Conservation (phyloP, 1,284 basidiomycete genomes). For the Cryptococcus deneoformans region DNA sequence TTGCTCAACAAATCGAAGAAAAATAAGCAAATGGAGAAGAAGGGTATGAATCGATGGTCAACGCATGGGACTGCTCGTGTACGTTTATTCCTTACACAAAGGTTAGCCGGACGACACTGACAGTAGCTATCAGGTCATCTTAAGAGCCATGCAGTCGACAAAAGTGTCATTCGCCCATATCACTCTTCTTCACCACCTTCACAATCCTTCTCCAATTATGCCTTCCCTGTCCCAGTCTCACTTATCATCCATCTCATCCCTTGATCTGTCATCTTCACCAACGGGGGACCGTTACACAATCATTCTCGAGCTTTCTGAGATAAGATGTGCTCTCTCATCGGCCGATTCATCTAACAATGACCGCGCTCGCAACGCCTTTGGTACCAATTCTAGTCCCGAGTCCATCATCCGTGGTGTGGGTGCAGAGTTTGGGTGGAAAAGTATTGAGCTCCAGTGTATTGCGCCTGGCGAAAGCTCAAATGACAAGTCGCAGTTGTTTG, state of each 20-base stretch:
- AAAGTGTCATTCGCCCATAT: constrained; percentile 24
- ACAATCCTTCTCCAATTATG: not conserved
- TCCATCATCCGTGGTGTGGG: constrained; percentile 34
- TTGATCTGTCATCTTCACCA: constrained; percentile 4
- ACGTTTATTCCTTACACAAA: constrained; percentile 1
- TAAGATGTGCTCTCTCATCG: constrained; percentile 22
- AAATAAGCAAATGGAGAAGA: not conserved
- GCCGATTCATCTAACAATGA: constrained; percentile 38
- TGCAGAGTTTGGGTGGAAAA: constrained; percentile 26
- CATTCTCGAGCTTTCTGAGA: constrained; percentile 26
- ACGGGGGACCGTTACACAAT: constrained; percentile 23
- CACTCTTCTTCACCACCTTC: constrained; percentile 25
- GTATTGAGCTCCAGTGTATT: constrained; percentile 32
- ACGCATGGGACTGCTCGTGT: constrained; percentile 13
- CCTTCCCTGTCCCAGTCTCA: constrained; percentile 10
- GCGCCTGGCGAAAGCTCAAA: constrained; percentile 25
- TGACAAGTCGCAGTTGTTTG: constrained; percentile 32
- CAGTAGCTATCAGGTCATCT: constrained; percentile 19
- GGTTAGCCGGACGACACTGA: constrained; percentile 7
- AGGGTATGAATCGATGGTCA: constrained; percentile 8
- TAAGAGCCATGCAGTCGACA: constrained; percentile 35
- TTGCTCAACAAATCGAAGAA: constrained; percentile 4
- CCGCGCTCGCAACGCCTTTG: constrained; percentile 39
- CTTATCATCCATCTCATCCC: constrained; percentile 5
- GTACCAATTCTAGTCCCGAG: constrained; percentile 26